A percentile compares a stretch with the other conserved stretches of the same genome.
phyloP scores from a whole-genome alignment of 2,329 filamentous ascomycete genomes.

The Penicillium sp. region DNA sequence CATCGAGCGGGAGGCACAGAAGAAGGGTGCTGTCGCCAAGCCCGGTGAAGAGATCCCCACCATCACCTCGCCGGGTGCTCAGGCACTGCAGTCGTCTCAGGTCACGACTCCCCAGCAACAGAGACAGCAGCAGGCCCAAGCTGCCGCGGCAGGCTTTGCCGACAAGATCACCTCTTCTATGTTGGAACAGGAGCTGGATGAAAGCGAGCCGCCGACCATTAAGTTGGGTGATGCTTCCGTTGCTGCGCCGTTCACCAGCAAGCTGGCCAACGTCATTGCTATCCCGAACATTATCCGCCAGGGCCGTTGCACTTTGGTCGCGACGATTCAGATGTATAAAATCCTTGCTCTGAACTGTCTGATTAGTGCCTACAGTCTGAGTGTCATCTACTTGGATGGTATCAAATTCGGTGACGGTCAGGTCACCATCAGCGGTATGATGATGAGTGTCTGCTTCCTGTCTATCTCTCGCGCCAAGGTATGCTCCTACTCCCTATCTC shows the following conservation, averaged over 20 bases:
- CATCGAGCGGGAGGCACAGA: constrained; percentile 76
- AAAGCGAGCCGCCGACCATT: constrained; percentile 87
- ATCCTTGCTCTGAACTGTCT: constrained; percentile 96
- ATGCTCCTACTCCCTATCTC: constrained; percentile 19
- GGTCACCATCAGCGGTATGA: constrained; percentile 97
- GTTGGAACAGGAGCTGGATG: constrained; percentile 85
- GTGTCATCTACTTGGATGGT: constrained; percentile 91
- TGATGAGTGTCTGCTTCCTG: constrained; percentile 99
- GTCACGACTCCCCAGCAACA: constrained; percentile 51
- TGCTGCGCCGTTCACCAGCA: constrained; percentile 94
- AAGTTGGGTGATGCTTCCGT: constrained; percentile 97
- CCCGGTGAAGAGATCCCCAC: constrained; percentile 57
- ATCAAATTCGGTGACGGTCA: constrained; percentile 99
- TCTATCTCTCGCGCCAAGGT: constrained; percentile 94
- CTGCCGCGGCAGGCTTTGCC: constrained; percentile 71
- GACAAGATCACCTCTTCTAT: constrained; percentile 81
- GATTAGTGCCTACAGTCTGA: constrained; percentile 95
- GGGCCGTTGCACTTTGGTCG: constrained; percentile 93
- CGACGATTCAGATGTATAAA: constrained; percentile 99
- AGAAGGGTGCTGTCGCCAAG: constrained; percentile 64
- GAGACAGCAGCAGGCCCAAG: constrained; percentile 55
- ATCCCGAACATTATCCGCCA: constrained; percentile 98
- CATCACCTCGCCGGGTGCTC: constrained; percentile 63
- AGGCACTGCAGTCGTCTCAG: constrained; percentile 49
- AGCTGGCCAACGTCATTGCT: constrained; percentile 92